phyloP scores from a whole-genome alignment of 305 asterid species.

The Solanum aculeatissimum region DNA sequence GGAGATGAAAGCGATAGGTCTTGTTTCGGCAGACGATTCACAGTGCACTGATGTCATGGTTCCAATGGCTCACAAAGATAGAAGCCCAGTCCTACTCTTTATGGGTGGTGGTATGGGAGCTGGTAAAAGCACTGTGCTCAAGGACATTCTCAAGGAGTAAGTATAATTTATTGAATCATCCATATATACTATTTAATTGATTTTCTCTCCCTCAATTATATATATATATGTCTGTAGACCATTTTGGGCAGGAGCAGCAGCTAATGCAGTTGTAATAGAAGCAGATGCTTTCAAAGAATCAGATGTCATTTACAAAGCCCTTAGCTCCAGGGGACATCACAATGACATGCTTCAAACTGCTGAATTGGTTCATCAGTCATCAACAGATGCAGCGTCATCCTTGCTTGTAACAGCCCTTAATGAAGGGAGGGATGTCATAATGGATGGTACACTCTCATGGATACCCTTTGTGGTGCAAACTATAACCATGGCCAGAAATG shows the following conservation, averaged over 20 bases:
- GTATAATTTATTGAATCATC: not conserved
- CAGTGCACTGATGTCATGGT: slow-evolving; percentile 96
- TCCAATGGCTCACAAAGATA: slow-evolving; percentile 95
- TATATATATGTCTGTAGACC: slow-evolving; percentile 20
- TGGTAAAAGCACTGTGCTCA: slow-evolving; percentile 91
- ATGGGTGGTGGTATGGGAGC: slow-evolving; percentile 99
- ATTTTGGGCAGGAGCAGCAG: slow-evolving; percentile 94
- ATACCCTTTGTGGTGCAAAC: slow-evolving; percentile 91
- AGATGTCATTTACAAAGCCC: slow-evolving; percentile 86
- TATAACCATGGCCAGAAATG: slow-evolving; percentile 88
- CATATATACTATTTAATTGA: not conserved
- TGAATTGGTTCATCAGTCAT: slow-evolving; percentile 96
- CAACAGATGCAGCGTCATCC: slow-evolving; percentile 98
- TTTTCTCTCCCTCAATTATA: not conserved
- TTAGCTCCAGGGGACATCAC: slow-evolving; percentile 75
- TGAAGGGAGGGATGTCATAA: slow-evolving; percentile 96
- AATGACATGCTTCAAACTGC: slow-evolving; percentile 95
- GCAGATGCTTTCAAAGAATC: slow-evolving; percentile 99
- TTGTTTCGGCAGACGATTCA: slow-evolving; percentile 69
- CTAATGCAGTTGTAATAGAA: slow-evolving; percentile 85
- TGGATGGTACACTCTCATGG: slow-evolving; percentile 98
- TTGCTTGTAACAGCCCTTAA: slow-evolving; percentile 91
- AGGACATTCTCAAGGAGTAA: slow-evolving; percentile 95
- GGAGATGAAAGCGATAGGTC: slow-evolving; percentile 99
- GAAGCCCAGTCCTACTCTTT: slow-evolving; percentile 91